phyloP scores from a whole-genome alignment of 2,329 filamentous ascomycete genomes.

The Nigrograna mackinnonii region DNA sequence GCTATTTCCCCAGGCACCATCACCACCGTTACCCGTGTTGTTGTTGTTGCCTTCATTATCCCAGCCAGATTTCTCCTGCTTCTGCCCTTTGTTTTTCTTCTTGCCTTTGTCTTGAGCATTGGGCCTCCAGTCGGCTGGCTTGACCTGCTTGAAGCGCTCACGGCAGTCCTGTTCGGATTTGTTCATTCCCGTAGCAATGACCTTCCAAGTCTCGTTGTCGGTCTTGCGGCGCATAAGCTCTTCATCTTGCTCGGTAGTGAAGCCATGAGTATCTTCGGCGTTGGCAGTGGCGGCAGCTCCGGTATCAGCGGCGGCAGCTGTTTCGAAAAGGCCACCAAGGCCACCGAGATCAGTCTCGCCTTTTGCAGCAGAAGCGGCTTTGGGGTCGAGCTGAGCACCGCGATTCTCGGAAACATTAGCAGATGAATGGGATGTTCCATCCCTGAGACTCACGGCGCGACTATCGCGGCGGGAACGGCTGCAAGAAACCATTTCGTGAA shows the following conservation, averaged over 20 bases:
- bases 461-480: no score
- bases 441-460: no score
- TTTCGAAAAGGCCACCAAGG: background rate
- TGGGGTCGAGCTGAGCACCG: no score
- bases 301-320: background rate
- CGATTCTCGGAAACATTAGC: no score
- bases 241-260: constrained; percentile 45
- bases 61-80: constrained; percentile 2
- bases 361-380: background rate
- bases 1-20: background rate
- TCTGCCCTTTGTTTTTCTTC: constrained; percentile 3
- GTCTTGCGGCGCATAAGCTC: constrained; percentile 42
- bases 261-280: constrained; percentile 12
- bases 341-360: background rate
- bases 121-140: constrained; percentile 24
- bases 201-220: constrained; percentile 30
- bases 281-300: constrained; percentile 2
- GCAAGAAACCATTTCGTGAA: no score
- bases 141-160: constrained; percentile 40
- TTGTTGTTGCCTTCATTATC: constrained; percentile 1
- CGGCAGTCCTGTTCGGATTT: constrained; percentile 19
- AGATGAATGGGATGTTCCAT: no score
- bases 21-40: constrained; percentile 18
- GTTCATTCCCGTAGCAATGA: constrained; percentile 32
- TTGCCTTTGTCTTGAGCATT: constrained; percentile 10